These are phyloP conservation scores for Boechera retrofracta DNA, from an alignment of 345 rosid genomes.

Conservation along the genomic window DNA sequence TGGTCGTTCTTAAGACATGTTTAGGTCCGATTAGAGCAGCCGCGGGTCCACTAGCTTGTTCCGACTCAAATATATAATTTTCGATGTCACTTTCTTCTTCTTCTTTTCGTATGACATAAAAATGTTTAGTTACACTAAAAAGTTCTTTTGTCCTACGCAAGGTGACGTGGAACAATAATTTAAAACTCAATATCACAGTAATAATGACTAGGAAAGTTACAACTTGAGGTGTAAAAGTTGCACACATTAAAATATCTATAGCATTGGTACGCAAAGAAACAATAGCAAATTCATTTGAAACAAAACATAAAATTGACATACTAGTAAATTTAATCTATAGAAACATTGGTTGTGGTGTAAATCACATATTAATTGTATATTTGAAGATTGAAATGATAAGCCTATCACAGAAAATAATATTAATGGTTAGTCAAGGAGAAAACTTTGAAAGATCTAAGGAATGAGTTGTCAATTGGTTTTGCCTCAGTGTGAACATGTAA, in stretches of 20 bases:
- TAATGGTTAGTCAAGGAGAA: background rate
- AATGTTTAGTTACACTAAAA: slow-evolving; percentile 31
- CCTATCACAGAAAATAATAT: background rate
- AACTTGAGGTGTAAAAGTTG: slow-evolving; percentile 21
- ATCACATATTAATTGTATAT: background rate
- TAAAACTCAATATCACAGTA: slow-evolving; percentile 34
- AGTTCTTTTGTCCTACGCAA: slow-evolving; percentile 43
- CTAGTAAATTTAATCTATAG: background rate
- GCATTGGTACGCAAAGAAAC: background rate
- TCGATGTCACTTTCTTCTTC: slow-evolving; percentile 35
- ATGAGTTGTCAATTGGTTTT: slow-evolving; percentile 18
- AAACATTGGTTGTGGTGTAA: background rate
- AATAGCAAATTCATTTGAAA: background rate
- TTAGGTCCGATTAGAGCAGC: slow-evolving; percentile 35
- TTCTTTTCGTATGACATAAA: slow-evolving; percentile 31
- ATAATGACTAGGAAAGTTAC: slow-evolving; percentile 25
- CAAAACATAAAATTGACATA: background rate
- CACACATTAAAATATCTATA: slow-evolving; percentile 12
- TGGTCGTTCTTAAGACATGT: slow-evolving; percentile 33
- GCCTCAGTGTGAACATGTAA: slow-evolving; percentile 39
- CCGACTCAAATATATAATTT: slow-evolving; percentile 31
- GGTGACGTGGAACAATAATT: slow-evolving; percentile 32
- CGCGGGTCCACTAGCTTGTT: slow-evolving; percentile 35
- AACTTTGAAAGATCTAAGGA: background rate
- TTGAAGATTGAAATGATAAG: background rate